A percentile compares a stretch with the other conserved stretches of the same genome.
These are phyloP conservation scores for Fusarium sp. DNA, from an alignment of 2,329 filamentous ascomycete genomes.

Conservation along the genomic window DNA sequence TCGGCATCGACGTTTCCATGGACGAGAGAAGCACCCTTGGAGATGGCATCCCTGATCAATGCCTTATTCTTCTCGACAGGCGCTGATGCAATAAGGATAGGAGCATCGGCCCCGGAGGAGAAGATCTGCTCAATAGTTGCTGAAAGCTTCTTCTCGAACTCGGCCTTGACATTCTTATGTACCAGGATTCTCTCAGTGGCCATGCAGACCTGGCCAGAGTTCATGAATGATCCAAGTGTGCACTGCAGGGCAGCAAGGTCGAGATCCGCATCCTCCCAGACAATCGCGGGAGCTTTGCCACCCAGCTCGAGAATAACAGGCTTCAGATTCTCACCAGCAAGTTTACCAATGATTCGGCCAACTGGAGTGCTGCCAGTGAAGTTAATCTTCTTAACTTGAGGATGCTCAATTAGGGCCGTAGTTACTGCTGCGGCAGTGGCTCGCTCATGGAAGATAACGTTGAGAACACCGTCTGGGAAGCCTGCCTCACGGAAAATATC, in stretches of 20 bases:
- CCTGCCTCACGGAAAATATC: conserved; percentile 78
- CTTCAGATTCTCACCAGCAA: conserved; percentile 80
- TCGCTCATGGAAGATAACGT: conserved; percentile 75
- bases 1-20: conserved; percentile 53
- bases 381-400: conserved; percentile 81
- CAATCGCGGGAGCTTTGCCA: conserved; percentile 82
- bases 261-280: conserved; percentile 84
- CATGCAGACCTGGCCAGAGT: conserved; percentile 89
- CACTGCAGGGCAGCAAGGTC: conserved; percentile 76
- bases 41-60: conserved; percentile 74
- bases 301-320: conserved; percentile 84
- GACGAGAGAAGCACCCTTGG: conserved; percentile 71
- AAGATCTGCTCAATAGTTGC: conserved; percentile 57
- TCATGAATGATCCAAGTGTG: conserved; percentile 76
- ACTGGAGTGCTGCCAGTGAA: conserved; percentile 85
- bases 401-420: conserved; percentile 73
- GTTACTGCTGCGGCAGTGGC: conserved; percentile 76
- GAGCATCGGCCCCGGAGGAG: conserved; percentile 70
- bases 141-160: conserved; percentile 61
- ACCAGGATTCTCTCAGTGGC: conserved; percentile 79
- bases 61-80: conserved; percentile 74
- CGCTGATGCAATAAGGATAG: conserved; percentile 75
- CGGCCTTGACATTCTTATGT: conserved; percentile 59
- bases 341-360: conserved; percentile 76
- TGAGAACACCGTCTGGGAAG: conserved; percentile 79